phyloP scores from a whole-genome alignment of 73 alveolate genomes.

The Paraurostyla sp. region DNA sequence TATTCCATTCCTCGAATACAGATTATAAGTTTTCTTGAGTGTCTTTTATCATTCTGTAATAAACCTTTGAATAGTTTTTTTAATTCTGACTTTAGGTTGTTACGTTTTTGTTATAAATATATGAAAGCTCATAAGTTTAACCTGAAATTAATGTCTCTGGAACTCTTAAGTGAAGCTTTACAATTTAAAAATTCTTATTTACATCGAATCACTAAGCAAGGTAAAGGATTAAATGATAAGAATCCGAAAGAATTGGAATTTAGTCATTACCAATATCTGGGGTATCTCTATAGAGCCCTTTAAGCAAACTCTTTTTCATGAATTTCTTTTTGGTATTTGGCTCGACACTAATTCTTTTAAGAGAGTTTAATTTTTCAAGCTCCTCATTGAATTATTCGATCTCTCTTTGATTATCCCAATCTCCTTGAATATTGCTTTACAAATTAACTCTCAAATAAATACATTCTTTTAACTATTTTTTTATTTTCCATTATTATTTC shows the following conservation, averaged over 20 bases:
- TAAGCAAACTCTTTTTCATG: not conserved
- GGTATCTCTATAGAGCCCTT: not conserved
- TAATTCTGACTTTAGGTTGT: not conserved
- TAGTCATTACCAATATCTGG: not conserved
- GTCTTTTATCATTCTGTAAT: not conserved
- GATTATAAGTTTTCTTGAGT: not conserved
- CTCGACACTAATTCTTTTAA: not conserved
- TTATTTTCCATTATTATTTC: no score
- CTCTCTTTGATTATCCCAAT: slow-evolving; percentile 31
- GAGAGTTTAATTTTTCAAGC: not conserved
- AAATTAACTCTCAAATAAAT: no score
- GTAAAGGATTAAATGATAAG: not conserved
- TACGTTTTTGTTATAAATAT: not conserved
- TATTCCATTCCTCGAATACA: slow-evolving; percentile 9
- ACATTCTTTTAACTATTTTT: no score
- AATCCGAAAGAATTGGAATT: slow-evolving; percentile 25
- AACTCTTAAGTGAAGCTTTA: not conserved
- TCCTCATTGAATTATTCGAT: not conserved
- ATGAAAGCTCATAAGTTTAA: not conserved
- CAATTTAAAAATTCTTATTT: not conserved
- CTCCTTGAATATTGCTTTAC: slow-evolving; percentile 16
- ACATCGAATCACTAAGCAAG: slow-evolving; percentile 39
- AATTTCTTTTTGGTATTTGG: not conserved
- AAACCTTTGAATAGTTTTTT: not conserved
- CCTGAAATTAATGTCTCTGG: slow-evolving; percentile 44